Percentiles rank a stretch among this genome's conserved stretches.
These are phyloP conservation scores for Aristolochia contorta DNA, from an alignment of 164 flowering plant species.

Conservation along the genomic window DNA sequence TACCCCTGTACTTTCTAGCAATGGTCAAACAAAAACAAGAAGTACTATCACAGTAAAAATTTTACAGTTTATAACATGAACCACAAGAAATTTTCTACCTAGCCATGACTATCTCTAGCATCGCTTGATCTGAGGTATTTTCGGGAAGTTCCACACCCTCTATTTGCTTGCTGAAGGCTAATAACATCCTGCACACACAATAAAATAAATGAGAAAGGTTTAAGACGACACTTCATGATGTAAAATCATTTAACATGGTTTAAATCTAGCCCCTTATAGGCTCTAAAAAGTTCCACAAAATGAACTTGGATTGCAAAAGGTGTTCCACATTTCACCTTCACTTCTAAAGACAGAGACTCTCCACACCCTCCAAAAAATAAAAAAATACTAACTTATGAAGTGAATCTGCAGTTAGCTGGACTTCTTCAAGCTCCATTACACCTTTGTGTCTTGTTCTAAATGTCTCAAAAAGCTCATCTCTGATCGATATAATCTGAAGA, in stretches of 20 bases:
- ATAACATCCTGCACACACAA: conserved; percentile 52
- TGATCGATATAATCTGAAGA: conserved; percentile 69
- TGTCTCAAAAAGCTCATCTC: conserved; percentile 96
- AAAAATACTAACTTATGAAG: conserved; percentile 53
- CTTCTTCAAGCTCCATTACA: conserved; percentile 86
- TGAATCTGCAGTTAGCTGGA: conserved; percentile 77
- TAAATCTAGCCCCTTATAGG: no score
- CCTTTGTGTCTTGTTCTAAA: conserved; percentile 85
- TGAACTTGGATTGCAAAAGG: no score
- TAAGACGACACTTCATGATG: no score
- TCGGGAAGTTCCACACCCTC: conserved; percentile 61
- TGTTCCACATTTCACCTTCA: no score
- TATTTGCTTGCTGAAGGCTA: conserved; percentile 74
- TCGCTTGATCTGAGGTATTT: conserved; percentile 74
- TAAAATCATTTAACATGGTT: no score
- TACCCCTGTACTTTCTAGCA: no score
- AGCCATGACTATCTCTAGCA: conserved; percentile 87
- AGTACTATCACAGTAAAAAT: no score
- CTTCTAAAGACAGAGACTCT: no score
- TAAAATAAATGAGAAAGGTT: neutral
- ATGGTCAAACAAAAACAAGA: no score
- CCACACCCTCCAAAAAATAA: no score
- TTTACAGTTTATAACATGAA: no score
- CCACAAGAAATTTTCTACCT: conserved; percentile 30
- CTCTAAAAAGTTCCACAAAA: no score